Evolutionary conservation across 73 alveolate species (phyloP), one percentile per base, ranked within the genome.

Genomic region (Effrenium voratum): DNA sequence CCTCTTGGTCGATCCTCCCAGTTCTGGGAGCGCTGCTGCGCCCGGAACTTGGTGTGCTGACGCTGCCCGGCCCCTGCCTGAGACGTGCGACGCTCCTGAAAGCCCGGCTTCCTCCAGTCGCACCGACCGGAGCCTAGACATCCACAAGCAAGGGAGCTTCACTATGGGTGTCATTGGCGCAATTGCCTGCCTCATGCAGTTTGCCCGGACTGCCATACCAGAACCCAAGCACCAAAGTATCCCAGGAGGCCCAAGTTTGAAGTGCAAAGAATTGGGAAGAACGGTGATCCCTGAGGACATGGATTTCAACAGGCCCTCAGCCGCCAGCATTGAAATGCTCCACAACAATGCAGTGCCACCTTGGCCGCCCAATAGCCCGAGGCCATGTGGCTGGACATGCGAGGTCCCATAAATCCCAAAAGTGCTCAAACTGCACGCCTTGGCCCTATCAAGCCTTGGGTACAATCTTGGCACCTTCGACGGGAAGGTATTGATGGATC

Each of bases 321-420:
- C 15, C 15, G 40, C n/a, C 75, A 32, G 22, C 93, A 43, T 41
- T 70, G 36, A 86, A 86, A 52, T 86, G 94, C 47, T 60, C 94
- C 38, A 63, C 82, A 38, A 86, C 70, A 49, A 86, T 83, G 30
- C 94, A 86, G 66, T 86, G 73, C 94, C 94, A 86, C 94, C 94
- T 86, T 5, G 24, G 12, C 22, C 22, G 22, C 30, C 22, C 72
- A 57, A 57, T 1, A 57, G n/a, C 16, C 3, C 72, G 28, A 57
- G 83, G 22, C 5, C 46, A n/a, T n/a, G n/a, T n/a, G n/a, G n/a
- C n/a, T n/a, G n/a, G n/a, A n/a, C n/a, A n/a, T n/a, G 46, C 5
- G 38, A 8, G 76, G 15, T 63, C 40, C 75, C 6, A 19, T 10
- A 5, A 60, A 60, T 24, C 30, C 34, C 75, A 4, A 19, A 5